phyloP scores from a whole-genome alignment of 345 rosid species.

The Pseudoturritis turrita region DNA sequence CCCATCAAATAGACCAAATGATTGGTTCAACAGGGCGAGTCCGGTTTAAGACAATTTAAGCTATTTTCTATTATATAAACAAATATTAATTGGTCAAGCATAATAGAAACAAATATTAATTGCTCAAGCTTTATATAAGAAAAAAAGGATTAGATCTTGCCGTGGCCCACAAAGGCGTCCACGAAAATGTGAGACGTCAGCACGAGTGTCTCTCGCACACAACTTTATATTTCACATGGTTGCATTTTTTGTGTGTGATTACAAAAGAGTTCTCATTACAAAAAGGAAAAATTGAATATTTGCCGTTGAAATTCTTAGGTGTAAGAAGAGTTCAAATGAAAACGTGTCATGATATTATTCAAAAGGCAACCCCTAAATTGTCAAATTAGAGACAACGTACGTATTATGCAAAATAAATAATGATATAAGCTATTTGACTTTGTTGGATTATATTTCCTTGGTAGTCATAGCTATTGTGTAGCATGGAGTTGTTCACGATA shows the following conservation, averaged over 20 bases:
- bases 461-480: neutral
- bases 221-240: neutral
- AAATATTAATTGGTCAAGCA: too few relatives aligned
- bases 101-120: too few relatives aligned
- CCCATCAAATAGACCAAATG: neutral
- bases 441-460: neutral
- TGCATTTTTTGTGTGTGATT: neutral
- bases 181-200: neutral
- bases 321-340: constrained; percentile 7
- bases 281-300: neutral
- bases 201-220: neutral
- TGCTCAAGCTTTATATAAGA: neutral
- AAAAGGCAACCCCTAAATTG: neutral
- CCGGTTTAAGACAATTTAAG: neutral
- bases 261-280: too few relatives aligned
- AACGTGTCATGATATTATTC: neutral
- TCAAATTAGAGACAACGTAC: constrained; percentile 2
- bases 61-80: neutral
- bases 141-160: neutral
- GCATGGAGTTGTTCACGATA: neutral
- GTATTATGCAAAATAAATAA: neutral
- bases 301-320: constrained; percentile 1
- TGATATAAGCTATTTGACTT: constrained; percentile 18
- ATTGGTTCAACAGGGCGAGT: neutral
- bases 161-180: neutral